phyloP scores from a whole-genome alignment of 306 rosid species.

The Medicago lupulina region DNA sequence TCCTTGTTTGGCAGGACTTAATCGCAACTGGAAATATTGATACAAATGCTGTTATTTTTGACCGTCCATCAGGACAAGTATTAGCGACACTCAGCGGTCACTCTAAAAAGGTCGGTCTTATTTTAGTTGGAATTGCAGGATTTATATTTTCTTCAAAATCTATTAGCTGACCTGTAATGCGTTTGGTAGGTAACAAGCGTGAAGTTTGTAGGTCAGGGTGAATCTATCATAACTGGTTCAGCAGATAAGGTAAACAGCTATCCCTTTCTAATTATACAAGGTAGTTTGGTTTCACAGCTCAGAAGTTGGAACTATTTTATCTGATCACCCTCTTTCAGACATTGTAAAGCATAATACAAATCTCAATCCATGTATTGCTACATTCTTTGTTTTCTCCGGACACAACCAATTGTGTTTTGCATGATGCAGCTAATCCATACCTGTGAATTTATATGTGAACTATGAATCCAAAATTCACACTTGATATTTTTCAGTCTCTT shows the following conservation, averaged over 20 bases:
- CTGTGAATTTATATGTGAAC: conserved; percentile 9
- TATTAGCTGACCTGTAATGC: conserved; percentile 39
- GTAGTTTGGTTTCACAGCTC: conserved; percentile 7
- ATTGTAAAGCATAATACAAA: background rate
- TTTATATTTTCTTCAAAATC: conserved; percentile 11
- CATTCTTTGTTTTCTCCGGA: conserved; percentile 3
- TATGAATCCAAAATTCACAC: background rate
- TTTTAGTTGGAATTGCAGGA: background rate
- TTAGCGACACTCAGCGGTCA: conserved; percentile 92
- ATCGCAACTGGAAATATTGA: conserved; percentile 96
- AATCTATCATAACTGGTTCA: conserved; percentile 77
- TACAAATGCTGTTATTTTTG: conserved; percentile 91
- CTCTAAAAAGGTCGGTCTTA: conserved; percentile 93
- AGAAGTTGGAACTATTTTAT: background rate
- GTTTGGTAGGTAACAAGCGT: conserved; percentile 79
- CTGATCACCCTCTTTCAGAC: background rate
- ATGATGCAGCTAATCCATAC: background rate
- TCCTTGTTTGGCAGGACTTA: conserved; percentile 65
- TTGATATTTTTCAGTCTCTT: background rate
- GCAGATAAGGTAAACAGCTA: conserved; percentile 76
- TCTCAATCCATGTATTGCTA: background rate
- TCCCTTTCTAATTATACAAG: conserved; percentile 16
- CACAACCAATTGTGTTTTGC: background rate
- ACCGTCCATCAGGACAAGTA: conserved; percentile 90
- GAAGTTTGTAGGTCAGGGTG: conserved; percentile 81